Base-by-base conservation (phyloP, 768 basidiomycete species). In the Boletus reticulatus region DNA sequence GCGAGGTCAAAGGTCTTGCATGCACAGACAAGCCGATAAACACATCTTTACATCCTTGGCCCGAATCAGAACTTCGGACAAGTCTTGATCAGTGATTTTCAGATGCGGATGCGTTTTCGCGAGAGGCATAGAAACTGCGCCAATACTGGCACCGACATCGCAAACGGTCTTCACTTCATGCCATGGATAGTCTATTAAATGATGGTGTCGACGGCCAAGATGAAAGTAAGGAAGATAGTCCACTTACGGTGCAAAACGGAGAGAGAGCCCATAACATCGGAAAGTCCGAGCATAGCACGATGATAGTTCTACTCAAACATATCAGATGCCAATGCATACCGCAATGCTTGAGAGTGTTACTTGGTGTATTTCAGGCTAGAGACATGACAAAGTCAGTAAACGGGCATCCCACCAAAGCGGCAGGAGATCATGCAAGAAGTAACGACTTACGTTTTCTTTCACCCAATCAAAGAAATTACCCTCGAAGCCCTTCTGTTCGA, bases 71-170 rank as follows among this genome's bases (percentile, higher is more conserved):
- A 72, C 64, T 24, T 64, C 61, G 9, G 70, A 67, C 19, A 72
- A 50, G 51, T 72, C 70, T 47, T 72, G 69, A 24, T 68, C 39
- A 6, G 42, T 43, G 32, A 72, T 63, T 41, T 62, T 67, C 27
- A 72, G 42, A 32, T 67, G 66, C 10, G 70, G 69, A 46, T 60
- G 58, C 46, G 50, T 59, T 50, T 58, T 71, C 4, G 66, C 48
- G 47, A 72, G 63, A 24, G 66, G 62, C 3, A 63, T 29, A 38
- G 70, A 69, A n/a, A 72, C 52, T 1, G 64, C 60, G 6, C 70
- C 70, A 6, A 66, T 36, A 22, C 70, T 66, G 10, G 70, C 62
- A 6, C 70, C 71, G 20, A 72, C 55, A 48, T 72, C 71, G 12
- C 66, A 64, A 34, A 73, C 56, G 10, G 64, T 62, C 34, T 61